Percentiles rank a stretch among this genome's conserved stretches.
These are phyloP conservation scores for Hymenoscyphus scutula DNA, from an alignment of 2,329 filamentous ascomycete species.

Conservation along the genomic window DNA sequence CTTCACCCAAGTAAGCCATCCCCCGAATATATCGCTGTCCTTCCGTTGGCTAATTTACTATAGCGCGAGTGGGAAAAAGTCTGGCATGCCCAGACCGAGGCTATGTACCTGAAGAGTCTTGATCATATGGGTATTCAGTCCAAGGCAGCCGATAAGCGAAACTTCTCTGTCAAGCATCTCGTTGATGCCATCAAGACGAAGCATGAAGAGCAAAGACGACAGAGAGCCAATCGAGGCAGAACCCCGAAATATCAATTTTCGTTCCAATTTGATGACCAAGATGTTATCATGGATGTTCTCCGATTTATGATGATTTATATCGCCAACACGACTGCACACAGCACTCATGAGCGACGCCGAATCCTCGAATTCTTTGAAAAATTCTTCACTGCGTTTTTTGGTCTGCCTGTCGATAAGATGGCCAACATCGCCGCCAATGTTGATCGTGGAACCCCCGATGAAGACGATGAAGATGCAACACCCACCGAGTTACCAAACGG, in stretches of 20 bases:
- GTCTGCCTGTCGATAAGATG: conserved; percentile 67
- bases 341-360: conserved; percentile 69
- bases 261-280: conserved; percentile 70
- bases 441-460: conserved; percentile 68
- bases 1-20: conserved; percentile 64
- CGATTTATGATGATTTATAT: conserved; percentile 64
- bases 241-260: conserved; percentile 70
- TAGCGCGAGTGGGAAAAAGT: conserved; percentile 98
- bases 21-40: neutral
- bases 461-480: conserved; percentile 63
- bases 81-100: conserved; percentile 93
- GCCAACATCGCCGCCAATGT: conserved; percentile 66
- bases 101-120: conserved; percentile 92
- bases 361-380: conserved; percentile 73
- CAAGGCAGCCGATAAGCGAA: conserved; percentile 86
- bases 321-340: conserved; percentile 67
- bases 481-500: conserved; percentile 70
- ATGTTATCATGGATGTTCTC: conserved; percentile 61
- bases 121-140: conserved; percentile 94
- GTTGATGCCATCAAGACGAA: conserved; percentile 89
- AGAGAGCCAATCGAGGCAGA: conserved; percentile 61
- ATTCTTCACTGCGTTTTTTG: conserved; percentile 75
- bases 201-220: conserved; percentile 82
- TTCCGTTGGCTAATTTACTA: neutral
- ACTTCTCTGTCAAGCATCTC: conserved; percentile 85